These are phyloP conservation scores for Solanum medicagineum DNA, from an alignment of 257 asterid species.

Conservation along the genomic window DNA sequence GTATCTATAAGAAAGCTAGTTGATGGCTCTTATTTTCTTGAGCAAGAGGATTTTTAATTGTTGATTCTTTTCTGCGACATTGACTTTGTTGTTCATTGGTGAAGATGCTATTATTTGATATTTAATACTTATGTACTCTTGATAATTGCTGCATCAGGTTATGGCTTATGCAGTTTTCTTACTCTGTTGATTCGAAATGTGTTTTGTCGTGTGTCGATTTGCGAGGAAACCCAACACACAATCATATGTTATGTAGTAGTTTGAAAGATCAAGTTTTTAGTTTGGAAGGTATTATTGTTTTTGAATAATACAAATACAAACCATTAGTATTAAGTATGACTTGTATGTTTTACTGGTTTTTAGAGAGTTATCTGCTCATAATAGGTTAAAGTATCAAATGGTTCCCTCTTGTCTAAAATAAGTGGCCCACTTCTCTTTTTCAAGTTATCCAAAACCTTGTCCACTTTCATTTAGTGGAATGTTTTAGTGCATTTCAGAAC, in stretches of 20 bases:
- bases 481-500: not conserved
- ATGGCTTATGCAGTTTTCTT: not conserved
- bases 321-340: not conserved
- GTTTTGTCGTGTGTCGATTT: not conserved
- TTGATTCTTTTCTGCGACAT: not conserved
- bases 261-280: not conserved
- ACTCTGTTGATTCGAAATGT: not conserved
- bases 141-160: not conserved
- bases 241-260: not conserved
- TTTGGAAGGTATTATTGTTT: not conserved
- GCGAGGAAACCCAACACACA: not conserved
- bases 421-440: not conserved
- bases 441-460: not conserved
- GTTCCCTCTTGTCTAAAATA: not conserved
- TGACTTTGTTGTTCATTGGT: not conserved
- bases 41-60: not conserved
- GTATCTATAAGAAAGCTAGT: not conserved
- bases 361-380: not conserved
- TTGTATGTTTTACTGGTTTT: not conserved
- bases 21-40: not conserved
- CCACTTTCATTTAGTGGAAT: not conserved
- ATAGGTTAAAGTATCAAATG: not conserved
- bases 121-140: not conserved
- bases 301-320: not conserved
- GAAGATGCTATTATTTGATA: not conserved